A percentile compares a stretch with the other conserved stretches of the same genome.
Evolutionary conservation across 306 rosid genomes (phyloP).

Genomic region (Rosa multiflora): DNA sequence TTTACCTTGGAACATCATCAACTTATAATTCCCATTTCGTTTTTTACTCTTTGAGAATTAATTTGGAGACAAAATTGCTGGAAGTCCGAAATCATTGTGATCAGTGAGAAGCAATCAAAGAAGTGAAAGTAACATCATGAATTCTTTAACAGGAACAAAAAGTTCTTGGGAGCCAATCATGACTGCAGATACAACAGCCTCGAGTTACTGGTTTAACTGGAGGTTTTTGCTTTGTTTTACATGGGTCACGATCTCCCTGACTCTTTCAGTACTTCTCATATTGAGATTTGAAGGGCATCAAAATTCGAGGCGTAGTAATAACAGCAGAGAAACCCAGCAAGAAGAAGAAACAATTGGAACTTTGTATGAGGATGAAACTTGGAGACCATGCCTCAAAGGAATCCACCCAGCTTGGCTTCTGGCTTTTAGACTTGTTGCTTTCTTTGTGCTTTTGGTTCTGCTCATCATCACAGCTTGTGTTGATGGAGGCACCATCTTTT

Average conservation of each 20-base stretch:
- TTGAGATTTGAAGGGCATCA: slow-evolving; percentile 53
- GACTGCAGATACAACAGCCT: slow-evolving; percentile 68
- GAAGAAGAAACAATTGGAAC: slow-evolving; percentile 43
- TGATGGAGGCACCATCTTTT: slow-evolving; percentile 78
- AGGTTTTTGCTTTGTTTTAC: slow-evolving; percentile 66
- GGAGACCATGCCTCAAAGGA: slow-evolving; percentile 87
- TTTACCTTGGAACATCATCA: not conserved
- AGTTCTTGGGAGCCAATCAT: slow-evolving; percentile 74
- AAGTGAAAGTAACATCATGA: slow-evolving; percentile 49
- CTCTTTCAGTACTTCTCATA: slow-evolving; percentile 45
- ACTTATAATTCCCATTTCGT: slow-evolving; percentile 11
- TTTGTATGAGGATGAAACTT: slow-evolving; percentile 88
- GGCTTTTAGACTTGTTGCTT: slow-evolving; percentile 75
- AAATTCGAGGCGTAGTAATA: slow-evolving; percentile 18
- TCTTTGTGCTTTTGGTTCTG: slow-evolving; percentile 68
- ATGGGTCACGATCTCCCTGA: slow-evolving; percentile 56
- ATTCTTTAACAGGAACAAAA: slow-evolving; percentile 54
- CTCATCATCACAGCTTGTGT: slow-evolving; percentile 56
- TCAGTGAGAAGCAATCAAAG: slow-evolving; percentile 16
- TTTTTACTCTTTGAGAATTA: slow-evolving; percentile 14
- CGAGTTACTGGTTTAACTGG: slow-evolving; percentile 90
- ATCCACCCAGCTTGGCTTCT: slow-evolving; percentile 92
- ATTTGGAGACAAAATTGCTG: slow-evolving; percentile 20
- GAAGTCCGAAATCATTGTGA: slow-evolving; percentile 11
- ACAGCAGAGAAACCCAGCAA: slow-evolving; percentile 36